A percentile compares a stretch with the other conserved stretches of the same genome.
Conservation (phyloP, 1,284 basidiomycete species). For the Caloboletus inedulis region DNA sequence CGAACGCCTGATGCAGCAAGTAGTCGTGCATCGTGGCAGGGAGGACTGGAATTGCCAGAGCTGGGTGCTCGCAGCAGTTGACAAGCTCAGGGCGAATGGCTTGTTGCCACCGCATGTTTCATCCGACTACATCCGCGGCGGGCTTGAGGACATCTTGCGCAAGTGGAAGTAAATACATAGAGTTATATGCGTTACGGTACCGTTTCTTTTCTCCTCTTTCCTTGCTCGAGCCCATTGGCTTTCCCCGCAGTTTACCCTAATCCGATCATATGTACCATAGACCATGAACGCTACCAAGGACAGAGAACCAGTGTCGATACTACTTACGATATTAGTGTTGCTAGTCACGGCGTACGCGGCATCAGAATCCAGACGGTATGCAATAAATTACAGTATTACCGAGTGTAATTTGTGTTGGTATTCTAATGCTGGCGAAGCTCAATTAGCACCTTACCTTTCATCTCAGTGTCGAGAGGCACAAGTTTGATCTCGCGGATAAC, state of each 20-base stretch:
- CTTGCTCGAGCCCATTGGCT: not conserved
- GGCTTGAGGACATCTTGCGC: slow-evolving; percentile 27
- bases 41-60: slow-evolving; percentile 35
- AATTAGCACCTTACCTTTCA: not conserved
- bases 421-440: no score
- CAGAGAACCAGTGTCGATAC: not conserved
- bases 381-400: not conserved
- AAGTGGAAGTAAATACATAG: slow-evolving; percentile 22
- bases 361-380: slow-evolving; percentile 1
- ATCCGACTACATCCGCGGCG: slow-evolving; percentile 19
- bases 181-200: not conserved
- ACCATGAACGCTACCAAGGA: not conserved
- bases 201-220: not conserved
- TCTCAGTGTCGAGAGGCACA: not conserved
- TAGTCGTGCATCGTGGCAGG: slow-evolving; percentile 22
- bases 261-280: not conserved
- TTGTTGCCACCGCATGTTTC: slow-evolving; percentile 21
- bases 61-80: slow-evolving; percentile 30
- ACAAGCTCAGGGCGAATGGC: slow-evolving; percentile 19
- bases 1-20: slow-evolving; percentile 24
- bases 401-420: no score
- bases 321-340: not conserved
- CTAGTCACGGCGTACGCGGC: not conserved
- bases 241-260: slow-evolving; percentile 3
- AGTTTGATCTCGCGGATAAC: not conserved